Evolutionary conservation across 176 grass and related monocot species (phyloP), one percentile per base, ranked within the genome.

Genomic region (Aegilops bicornis): DNA sequence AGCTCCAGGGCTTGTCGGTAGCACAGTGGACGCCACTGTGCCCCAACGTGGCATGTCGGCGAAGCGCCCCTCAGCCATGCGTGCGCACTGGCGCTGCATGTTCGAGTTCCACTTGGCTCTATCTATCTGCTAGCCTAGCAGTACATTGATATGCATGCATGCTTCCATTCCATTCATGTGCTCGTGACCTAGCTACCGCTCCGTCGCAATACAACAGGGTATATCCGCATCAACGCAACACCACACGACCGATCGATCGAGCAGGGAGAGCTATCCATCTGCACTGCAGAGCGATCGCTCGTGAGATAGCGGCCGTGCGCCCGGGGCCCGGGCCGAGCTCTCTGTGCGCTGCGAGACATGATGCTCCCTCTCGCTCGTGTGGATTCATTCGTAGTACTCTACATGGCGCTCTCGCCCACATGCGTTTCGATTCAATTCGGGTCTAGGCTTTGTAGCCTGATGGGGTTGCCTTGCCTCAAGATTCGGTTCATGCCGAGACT

Each of bases 41-140:
- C 66, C 16, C 31, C 48, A 83, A 83, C 81, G 81, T 83, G 81
- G 31, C 65, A 40, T 72, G 81, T 72, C 67, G 81, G 80, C 48
- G 79, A 23, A 30, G 7, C 22, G 59, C n/a, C 77, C 12, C 56
- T 62, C 56, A 25, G 39, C 36, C 36, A 73, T n/a, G 10, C 39
- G 39, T 45, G 78, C 23, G 60, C 29, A 22, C 50, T 54, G 16
- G 58, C 58, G 42, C 64, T 54, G 50, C 50, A 19, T 19, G 45
- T 5, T 48, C 7, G 45, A 48, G 59, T 37, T 64, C 77, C 77
- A 79, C 36, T 24, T 45, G 37, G 70, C 39, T 27, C 70, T 23
- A 47, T 47, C 70, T 23, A 47, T 42, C n/a, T 25, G 6, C 65
- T 9, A 17, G 48, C 14, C 45, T 15, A 16, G 48, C 4, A 52